Conservation (phyloP, 495 filamentous ascomycete species). For the Xylaria intraflava region DNA sequence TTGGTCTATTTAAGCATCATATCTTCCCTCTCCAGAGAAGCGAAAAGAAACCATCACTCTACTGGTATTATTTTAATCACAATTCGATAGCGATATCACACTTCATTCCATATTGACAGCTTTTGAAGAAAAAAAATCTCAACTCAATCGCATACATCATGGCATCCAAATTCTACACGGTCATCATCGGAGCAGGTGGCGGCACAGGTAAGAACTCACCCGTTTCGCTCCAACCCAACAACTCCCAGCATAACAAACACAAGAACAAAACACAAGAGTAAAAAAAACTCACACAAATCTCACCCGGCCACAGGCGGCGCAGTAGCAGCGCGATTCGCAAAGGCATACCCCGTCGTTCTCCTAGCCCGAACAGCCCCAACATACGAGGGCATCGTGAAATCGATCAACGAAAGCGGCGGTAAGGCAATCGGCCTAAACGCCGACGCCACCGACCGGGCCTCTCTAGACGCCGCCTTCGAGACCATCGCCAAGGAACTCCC, state of each 20-base stretch:
- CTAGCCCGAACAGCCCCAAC: slow-evolving; percentile 63
- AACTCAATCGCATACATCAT: slow-evolving; percentile 2
- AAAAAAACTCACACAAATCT: background rate
- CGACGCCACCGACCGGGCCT: slow-evolving; percentile 58
- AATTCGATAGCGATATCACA: no score
- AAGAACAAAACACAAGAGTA: background rate
- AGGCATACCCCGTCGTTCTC: slow-evolving; percentile 68
- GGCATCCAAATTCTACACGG: slow-evolving; percentile 47
- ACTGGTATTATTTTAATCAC: background rate
- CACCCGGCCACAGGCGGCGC: slow-evolving; percentile 27
- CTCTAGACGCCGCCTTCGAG: slow-evolving; percentile 60
- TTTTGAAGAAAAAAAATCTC: background rate
- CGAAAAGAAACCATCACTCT: background rate
- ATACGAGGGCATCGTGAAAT: slow-evolving; percentile 60
- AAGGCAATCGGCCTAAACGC: slow-evolving; percentile 70
- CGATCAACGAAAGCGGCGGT: slow-evolving; percentile 65
- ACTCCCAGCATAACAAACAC: background rate
- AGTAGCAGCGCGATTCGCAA: slow-evolving; percentile 61
- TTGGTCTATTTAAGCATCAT: background rate
- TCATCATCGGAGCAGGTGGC: slow-evolving; percentile 64
- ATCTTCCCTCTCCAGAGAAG: background rate
- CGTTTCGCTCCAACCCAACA: background rate
- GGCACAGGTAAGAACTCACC: slow-evolving; percentile 47
- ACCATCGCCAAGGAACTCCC: slow-evolving; percentile 54
- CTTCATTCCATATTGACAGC: background rate